Conservation (phyloP, 306 rosid species). For the Citrullus mucosospermus region DNA sequence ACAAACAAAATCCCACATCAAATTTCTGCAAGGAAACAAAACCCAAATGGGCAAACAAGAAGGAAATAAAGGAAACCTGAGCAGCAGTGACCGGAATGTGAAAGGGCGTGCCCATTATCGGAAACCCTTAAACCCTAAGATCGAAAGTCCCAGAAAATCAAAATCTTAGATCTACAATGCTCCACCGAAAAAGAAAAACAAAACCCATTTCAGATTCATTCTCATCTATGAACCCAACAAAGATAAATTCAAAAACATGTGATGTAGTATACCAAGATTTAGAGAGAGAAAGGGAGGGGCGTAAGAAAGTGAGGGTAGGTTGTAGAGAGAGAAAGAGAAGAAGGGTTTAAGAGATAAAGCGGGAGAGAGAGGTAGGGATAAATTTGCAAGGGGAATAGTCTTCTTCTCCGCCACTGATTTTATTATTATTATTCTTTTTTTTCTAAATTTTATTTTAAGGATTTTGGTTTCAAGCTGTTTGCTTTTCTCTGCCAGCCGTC, state of each 20-base stretch:
- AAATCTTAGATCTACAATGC: conserved; percentile 39
- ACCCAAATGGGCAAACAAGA: background rate
- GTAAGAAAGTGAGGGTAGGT: conserved; percentile 2
- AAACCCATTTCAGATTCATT: conserved; percentile 7
- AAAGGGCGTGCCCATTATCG: conserved; percentile 65
- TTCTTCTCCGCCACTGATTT: conserved; percentile 18
- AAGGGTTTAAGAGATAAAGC: background rate
- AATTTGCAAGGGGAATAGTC: conserved; percentile 10
- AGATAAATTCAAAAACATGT: background rate
- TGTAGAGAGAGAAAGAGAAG: background rate
- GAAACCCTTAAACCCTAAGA: conserved; percentile 51
- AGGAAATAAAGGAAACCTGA: conserved; percentile 40
- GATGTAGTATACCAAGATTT: background rate
- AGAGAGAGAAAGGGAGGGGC: conserved; percentile 1
- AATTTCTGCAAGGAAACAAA: background rate
- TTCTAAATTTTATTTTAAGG: background rate
- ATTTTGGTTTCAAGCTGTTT: background rate
- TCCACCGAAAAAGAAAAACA: conserved; percentile 12
- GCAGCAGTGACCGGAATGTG: conserved; percentile 74
- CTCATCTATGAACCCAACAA: background rate
- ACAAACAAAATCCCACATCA: background rate
- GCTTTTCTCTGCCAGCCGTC: background rate
- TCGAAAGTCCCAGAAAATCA: conserved; percentile 5
- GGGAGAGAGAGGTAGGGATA: conserved; percentile 9
- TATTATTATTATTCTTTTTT: background rate